These are phyloP conservation scores for Limtongozyma cylindracea DNA, from an alignment of 805 yeast genomes.

Conservation along the genomic window DNA sequence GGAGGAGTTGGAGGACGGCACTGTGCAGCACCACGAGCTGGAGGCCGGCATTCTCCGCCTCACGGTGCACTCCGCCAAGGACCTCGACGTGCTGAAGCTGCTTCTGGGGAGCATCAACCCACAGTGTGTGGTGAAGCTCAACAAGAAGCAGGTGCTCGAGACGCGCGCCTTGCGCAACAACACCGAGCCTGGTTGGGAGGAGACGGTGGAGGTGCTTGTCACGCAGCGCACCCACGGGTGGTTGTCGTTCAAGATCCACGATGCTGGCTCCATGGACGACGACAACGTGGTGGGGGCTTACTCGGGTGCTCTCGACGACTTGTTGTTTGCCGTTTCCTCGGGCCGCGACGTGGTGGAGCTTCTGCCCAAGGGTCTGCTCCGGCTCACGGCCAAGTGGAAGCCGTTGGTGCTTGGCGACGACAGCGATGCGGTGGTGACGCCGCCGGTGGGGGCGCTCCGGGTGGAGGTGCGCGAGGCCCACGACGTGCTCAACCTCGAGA, in stretches of 20 bases:
- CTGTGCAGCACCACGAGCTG: conserved; percentile 24
- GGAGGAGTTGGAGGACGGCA: conserved; percentile 19
- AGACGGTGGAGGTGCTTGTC: conserved; percentile 31
- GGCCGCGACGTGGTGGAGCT: too few species aligned
- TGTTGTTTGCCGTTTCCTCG: conserved; percentile 19
- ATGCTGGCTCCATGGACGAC: too few species aligned
- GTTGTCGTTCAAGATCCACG: conserved; percentile 37
- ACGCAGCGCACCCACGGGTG: conserved; percentile 30
- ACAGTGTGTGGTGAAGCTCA: conserved; percentile 38
- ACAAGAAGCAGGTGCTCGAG: conserved; percentile 24
- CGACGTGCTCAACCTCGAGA: conserved; percentile 28
- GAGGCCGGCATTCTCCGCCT: conserved; percentile 55
- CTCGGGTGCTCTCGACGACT: too few species aligned
- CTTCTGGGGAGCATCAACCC: conserved; percentile 30
- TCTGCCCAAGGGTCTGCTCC: conserved; percentile 17
- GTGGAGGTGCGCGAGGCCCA: conserved; percentile 27
- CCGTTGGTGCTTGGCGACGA: conserved; percentile 30
- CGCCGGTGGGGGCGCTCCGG: conserved; percentile 46
- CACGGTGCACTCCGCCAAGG: conserved; percentile 30
- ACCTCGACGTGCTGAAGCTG: conserved; percentile 25
- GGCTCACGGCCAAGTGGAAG: conserved; percentile 41
- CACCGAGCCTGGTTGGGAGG: conserved; percentile 55
- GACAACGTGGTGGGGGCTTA: too few species aligned
- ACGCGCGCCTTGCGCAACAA: conserved; percentile 39
- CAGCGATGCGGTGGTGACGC: conserved; percentile 15